These are phyloP conservation scores for Cutaneotrichosporon sp. DNA, from an alignment of 1,284 basidiomycete genomes.

Conservation along the genomic window DNA sequence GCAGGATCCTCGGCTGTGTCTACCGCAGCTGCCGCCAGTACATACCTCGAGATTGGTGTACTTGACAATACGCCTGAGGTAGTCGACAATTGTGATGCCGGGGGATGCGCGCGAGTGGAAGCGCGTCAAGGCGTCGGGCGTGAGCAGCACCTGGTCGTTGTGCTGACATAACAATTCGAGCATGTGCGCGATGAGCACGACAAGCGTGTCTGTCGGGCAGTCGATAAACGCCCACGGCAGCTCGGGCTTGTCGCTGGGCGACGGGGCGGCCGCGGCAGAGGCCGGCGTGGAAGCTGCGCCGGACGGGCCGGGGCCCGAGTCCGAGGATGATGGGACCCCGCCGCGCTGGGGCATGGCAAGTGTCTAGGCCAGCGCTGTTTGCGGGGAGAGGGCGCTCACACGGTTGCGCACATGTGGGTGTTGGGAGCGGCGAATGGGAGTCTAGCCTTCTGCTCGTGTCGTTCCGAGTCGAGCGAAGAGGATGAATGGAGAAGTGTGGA, in stretches of 20 bases:
- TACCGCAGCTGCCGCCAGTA: not conserved
- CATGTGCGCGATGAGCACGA: conserved; percentile 89
- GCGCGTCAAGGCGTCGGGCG: conserved; percentile 61
- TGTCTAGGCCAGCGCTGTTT: not conserved
- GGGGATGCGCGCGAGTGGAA: conserved; percentile 90
- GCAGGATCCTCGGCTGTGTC: not conserved
- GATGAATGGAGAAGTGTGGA: too few species aligned
- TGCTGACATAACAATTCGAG: conserved; percentile 82
- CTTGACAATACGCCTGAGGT: conserved; percentile 80
- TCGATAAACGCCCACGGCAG: conserved; percentile 54
- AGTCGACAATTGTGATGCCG: conserved; percentile 76
- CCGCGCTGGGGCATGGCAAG: conserved; percentile 12
- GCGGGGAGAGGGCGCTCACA: conserved; percentile 3
- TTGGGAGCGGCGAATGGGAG: not conserved
- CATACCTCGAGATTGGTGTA: conserved; percentile 88
- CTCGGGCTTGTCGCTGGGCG: conserved; percentile 14
- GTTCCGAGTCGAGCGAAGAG: too few species aligned
- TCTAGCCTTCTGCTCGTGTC: not conserved
- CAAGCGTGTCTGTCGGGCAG: conserved; percentile 71
- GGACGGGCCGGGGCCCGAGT: not conserved
- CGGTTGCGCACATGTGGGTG: not conserved
- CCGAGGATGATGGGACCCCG: conserved; percentile 4
- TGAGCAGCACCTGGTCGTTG: conserved; percentile 74
- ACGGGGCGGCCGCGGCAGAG: not conserved
- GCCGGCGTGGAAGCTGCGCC: not conserved